A percentile compares a stretch with the other conserved stretches of the same genome.
Conservation (phyloP, 1,284 basidiomycete genomes). For the Boletus mariae region DNA sequence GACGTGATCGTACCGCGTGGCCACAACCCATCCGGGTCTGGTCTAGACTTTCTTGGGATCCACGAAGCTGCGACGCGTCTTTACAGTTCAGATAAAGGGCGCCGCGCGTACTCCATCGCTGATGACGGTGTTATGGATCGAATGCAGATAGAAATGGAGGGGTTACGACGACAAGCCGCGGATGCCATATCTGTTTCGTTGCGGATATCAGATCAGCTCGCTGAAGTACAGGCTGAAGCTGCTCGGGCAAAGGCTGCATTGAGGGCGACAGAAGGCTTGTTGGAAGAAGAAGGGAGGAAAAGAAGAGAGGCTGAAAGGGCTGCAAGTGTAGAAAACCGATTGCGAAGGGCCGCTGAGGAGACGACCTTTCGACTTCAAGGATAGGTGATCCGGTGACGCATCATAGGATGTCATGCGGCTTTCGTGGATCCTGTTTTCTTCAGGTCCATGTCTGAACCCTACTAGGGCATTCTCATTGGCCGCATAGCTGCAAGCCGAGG, state of each 20-base stretch:
- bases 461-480: no score
- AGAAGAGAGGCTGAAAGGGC: slow-evolving; percentile 55
- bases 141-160: slow-evolving; percentile 59
- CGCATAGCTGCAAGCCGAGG: no score
- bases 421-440: neutral
- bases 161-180: slow-evolving; percentile 57
- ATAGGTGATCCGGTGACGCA: slow-evolving; percentile 1
- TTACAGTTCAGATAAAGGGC: slow-evolving; percentile 23
- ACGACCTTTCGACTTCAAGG: slow-evolving; percentile 24
- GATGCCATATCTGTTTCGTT: slow-evolving; percentile 60
- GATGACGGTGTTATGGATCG: slow-evolving; percentile 48
- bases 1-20: slow-evolving; percentile 48
- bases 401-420: neutral
- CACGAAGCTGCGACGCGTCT: slow-evolving; percentile 29
- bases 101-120: slow-evolving; percentile 21
- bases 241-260: slow-evolving; percentile 50
- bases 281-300: slow-evolving; percentile 57
- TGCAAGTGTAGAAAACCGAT: slow-evolving; percentile 47
- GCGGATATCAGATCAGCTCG: slow-evolving; percentile 61
- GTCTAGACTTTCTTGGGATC: slow-evolving; percentile 32
- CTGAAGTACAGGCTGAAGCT: slow-evolving; percentile 56
- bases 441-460: neutral
- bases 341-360: slow-evolving; percentile 52
- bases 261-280: slow-evolving; percentile 48
- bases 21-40: slow-evolving; percentile 36